Conservation (phyloP, 768 basidiomycete genomes). For the Dacryopinax primogenitus region DNA sequence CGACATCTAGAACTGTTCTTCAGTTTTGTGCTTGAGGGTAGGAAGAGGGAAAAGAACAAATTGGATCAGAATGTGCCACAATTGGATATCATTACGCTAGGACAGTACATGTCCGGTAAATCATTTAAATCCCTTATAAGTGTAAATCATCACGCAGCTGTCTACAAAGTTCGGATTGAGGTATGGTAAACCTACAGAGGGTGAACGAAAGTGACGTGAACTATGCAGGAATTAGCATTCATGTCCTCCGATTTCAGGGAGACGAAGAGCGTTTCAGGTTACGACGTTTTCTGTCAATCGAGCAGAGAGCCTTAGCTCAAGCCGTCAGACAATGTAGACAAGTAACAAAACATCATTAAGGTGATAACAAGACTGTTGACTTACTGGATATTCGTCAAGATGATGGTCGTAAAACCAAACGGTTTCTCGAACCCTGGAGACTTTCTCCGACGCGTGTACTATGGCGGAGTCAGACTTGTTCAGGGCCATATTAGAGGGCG, state of each 20-base stretch:
- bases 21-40: not conserved
- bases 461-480: not conserved
- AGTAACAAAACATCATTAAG: constrained; percentile 8
- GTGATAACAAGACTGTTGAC: not conserved
- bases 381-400: too few species aligned
- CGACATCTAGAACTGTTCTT: not conserved
- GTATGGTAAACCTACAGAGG: too few species aligned
- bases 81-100: constrained; percentile 16
- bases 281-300: not conserved
- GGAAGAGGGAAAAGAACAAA: not conserved
- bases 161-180: too few species aligned
- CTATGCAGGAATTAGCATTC: too few species aligned
- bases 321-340: constrained; percentile 8
- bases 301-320: not conserved
- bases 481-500: not conserved
- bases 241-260: not conserved
- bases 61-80: constrained; percentile 18
- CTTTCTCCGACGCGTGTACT: constrained; percentile 1
- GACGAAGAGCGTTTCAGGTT: not conserved
- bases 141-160: too few species aligned
- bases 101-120: not conserved
- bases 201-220: too few species aligned
- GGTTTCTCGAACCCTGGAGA: constrained; percentile 5
- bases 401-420: too few species aligned
- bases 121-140: not conserved